Conservation (phyloP, 2,329 filamentous ascomycete species). For the Allantophomopsis lycopodina region DNA sequence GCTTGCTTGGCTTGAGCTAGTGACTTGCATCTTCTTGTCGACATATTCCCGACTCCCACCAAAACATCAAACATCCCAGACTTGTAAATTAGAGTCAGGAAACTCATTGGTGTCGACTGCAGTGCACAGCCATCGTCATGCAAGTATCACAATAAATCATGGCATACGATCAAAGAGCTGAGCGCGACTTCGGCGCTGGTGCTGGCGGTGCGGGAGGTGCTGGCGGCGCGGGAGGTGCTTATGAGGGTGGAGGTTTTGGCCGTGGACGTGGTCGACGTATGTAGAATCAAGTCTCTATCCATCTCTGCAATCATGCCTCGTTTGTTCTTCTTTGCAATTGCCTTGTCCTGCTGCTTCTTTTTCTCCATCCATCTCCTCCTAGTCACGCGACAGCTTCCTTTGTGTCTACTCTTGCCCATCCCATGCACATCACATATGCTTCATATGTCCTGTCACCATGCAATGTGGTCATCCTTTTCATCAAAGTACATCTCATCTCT, state of each 20-base stretch:
- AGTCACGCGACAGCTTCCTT: too few relatives aligned
- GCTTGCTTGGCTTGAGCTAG: too few relatives aligned
- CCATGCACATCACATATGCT: too few relatives aligned
- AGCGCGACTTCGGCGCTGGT: conserved; percentile 15
- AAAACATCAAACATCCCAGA: too few relatives aligned
- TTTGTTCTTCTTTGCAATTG: not conserved
- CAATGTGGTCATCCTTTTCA: too few relatives aligned
- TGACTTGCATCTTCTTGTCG: too few relatives aligned
- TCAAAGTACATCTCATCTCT: not conserved
- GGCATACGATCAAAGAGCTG: conserved; percentile 18
- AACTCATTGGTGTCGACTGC: not conserved
- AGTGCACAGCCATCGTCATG: conserved; percentile 2
- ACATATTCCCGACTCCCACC: too few relatives aligned
- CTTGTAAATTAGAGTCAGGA: too few relatives aligned
- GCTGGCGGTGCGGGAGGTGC: conserved; percentile 8
- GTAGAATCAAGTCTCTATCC: conserved; percentile 2
- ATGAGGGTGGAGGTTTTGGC: conserved; percentile 10
- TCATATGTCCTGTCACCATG: too few relatives aligned
- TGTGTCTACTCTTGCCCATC: too few relatives aligned
- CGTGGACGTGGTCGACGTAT: conserved; percentile 18
- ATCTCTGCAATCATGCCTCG: not conserved
- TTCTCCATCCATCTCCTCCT: not conserved
- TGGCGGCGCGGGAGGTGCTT: conserved; percentile 2
- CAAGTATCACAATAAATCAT: conserved; percentile 10
- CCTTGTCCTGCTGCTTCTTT: not conserved